Evolutionary conservation across 768 basidiomycete species (phyloP).

Genomic region (Podaxis pistillaris): DNA sequence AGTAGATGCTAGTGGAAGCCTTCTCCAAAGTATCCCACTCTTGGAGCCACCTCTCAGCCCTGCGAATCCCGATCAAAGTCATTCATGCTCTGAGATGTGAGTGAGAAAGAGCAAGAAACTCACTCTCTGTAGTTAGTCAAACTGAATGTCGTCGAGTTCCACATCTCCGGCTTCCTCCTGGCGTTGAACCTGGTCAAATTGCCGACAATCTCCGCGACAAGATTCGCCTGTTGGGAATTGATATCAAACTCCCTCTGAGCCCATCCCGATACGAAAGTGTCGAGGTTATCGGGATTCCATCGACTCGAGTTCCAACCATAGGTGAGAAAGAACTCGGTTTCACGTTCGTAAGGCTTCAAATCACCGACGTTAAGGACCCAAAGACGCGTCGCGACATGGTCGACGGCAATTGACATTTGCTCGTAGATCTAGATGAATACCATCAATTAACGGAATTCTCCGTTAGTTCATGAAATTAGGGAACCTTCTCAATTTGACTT

Average conservation of each 20-base stretch:
- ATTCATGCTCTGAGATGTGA: background rate
- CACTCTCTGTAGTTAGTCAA: conserved; percentile 67
- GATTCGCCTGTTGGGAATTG: conserved; percentile 33
- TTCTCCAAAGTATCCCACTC: conserved; percentile 47
- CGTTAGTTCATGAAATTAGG: no score
- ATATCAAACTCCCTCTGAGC: conserved; percentile 63
- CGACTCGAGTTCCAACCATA: conserved; percentile 57
- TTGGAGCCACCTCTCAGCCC: conserved; percentile 54
- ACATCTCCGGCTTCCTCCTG: conserved; percentile 62
- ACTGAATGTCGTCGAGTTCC: conserved; percentile 60
- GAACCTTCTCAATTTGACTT: conserved; percentile 49
- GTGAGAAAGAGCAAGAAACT: conserved; percentile 22
- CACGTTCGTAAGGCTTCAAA: conserved; percentile 69
- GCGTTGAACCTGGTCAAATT: conserved; percentile 59
- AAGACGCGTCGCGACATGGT: conserved; percentile 52
- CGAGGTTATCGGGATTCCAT: conserved; percentile 53
- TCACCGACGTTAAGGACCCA: conserved; percentile 79
- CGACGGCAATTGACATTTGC: conserved; percentile 64
- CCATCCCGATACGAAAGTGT: conserved; percentile 53
- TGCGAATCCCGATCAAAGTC: conserved; percentile 20
- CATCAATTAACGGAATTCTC: background rate
- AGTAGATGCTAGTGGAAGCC: conserved; percentile 52
- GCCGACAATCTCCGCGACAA: conserved; percentile 49
- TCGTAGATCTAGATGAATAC: conserved; percentile 46
- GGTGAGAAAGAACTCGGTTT: conserved; percentile 65